phyloP scores from a whole-genome alignment of 495 filamentous ascomycete species.

The Cairneyella variabilis region DNA sequence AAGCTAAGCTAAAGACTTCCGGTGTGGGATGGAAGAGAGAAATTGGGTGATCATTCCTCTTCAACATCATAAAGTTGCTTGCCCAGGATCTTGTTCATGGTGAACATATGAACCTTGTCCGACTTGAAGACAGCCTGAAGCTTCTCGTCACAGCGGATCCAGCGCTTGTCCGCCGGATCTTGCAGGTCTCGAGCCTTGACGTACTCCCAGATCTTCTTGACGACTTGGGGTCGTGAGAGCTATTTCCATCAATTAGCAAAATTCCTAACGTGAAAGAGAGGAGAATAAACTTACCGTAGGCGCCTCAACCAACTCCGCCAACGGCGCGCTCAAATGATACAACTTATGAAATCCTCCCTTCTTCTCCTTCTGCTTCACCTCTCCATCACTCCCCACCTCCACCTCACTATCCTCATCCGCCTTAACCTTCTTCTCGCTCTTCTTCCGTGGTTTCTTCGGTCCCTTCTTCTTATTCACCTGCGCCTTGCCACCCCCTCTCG shows the following conservation, averaged over 20 bases:
- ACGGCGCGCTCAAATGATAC: conserved; percentile 59
- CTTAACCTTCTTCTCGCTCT: conserved; percentile 61
- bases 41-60: conserved; percentile 33
- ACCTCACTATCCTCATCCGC: conserved; percentile 77
- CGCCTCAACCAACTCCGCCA: conserved; percentile 58
- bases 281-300: conserved; percentile 31
- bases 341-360: conserved; percentile 49
- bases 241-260: conserved; percentile 17
- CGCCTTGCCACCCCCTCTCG: conserved; percentile 55
- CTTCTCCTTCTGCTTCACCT: conserved; percentile 54
- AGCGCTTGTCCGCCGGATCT: conserved; percentile 83
- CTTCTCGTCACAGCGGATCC: conserved; percentile 87
- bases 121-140: conserved; percentile 89
- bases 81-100: conserved; percentile 73
- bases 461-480: conserved; percentile 51
- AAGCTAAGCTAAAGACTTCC: too few relatives aligned
- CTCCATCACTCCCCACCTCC: conserved; percentile 56
- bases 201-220: conserved; percentile 93
- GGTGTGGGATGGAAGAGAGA: too few relatives aligned
- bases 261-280: background rate
- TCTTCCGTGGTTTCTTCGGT: conserved; percentile 48
- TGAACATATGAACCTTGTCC: conserved; percentile 94
- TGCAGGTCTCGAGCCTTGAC: conserved; percentile 85
- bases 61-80: conserved; percentile 53
- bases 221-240: conserved; percentile 88